Base-by-base conservation (phyloP, 2,329 filamentous ascomycete genomes). In the Xylariaceae sp. region DNA sequence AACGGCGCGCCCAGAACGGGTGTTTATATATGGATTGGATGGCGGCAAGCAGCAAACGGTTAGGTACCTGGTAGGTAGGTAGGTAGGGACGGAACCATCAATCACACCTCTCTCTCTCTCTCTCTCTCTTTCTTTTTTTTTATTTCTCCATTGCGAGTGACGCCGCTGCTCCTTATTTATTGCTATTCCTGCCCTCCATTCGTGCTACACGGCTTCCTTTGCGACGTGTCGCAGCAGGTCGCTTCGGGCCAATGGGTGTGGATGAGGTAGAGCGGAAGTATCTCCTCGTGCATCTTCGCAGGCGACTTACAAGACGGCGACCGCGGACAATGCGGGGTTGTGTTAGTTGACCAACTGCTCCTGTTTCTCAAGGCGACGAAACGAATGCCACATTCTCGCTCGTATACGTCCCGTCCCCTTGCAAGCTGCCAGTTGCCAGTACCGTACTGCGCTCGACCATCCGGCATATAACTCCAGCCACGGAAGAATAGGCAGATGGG, bases 321-420 rank as follows among this genome's bases (percentile, higher is more conserved):
- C 62, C 42, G 35, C 17, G 35, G 48, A 58, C 55, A 64, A 55
- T 64, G 60, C 62, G 62, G 62, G 62, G 62, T 64, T 60, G 52
- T 60, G 62, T 62, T 60, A 45, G 56, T 47, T 53, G 52, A 58
- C 62, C 52, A 54, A 42, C 11, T 42, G 11, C 37, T 42, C 11
- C 57, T 53, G 54, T 55, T 64, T 62, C 60, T 58, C 56, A 48
- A 17, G 56, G 55, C 42, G 53, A 58, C 57, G 52, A 23, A 51
- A 15, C 6, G 5, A 51, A 13, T 44, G 48, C 56, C 54, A 54
- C 53, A 52, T 56, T 47, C 59, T 52, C 45, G 15, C 42, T 8
- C 34, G 13, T 53, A 18, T 8, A 34, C 42, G 13, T 18, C 48
- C 9, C 42, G 13, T 18, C 48, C 9, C 10, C 18, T 13, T 10